A percentile compares a stretch with the other conserved stretches of the same genome.
These are phyloP conservation scores for Nadsonia commutata DNA, from an alignment of 1,139 yeast species.

Conservation along the genomic window DNA sequence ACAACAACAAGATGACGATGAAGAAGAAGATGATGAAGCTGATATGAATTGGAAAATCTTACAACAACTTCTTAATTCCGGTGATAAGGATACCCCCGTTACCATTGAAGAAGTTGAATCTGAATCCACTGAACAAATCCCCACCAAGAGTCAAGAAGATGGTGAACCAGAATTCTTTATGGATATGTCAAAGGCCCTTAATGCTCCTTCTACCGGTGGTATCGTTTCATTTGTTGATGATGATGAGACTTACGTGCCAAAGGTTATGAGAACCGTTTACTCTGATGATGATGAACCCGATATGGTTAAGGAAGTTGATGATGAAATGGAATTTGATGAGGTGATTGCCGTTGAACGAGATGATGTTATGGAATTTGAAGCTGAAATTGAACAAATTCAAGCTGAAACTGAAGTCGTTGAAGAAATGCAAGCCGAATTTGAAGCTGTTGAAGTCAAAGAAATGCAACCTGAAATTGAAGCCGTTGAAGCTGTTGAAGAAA, in stretches of 20 bases:
- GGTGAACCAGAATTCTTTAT: neutral
- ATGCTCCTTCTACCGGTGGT: constrained; percentile 6
- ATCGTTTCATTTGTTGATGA: constrained; percentile 9
- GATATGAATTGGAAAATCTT: constrained; percentile 14
- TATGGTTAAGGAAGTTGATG: constrained; percentile 12
- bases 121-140: neutral
- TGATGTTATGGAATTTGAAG: too few relatives aligned
- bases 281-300: constrained; percentile 7
- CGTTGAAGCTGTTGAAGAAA: constrained; percentile 14
- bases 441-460: constrained; percentile 21
- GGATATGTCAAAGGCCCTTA: neutral
- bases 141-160: neutral
- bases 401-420: constrained; percentile 15
- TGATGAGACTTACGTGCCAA: constrained; percentile 12
- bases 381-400: constrained; percentile 16
- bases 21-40: constrained; percentile 14
- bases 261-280: constrained; percentile 8
- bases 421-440: constrained; percentile 15
- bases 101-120: neutral
- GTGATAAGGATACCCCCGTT: neutral
- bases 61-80: constrained; percentile 9
- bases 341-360: too few relatives aligned
- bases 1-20: constrained; percentile 10
- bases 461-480: constrained; percentile 15
- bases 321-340: too few relatives aligned